Evolutionary conservation across 345 rosid genomes (phyloP).

Genomic region (Eucalyptus brandiana): DNA sequence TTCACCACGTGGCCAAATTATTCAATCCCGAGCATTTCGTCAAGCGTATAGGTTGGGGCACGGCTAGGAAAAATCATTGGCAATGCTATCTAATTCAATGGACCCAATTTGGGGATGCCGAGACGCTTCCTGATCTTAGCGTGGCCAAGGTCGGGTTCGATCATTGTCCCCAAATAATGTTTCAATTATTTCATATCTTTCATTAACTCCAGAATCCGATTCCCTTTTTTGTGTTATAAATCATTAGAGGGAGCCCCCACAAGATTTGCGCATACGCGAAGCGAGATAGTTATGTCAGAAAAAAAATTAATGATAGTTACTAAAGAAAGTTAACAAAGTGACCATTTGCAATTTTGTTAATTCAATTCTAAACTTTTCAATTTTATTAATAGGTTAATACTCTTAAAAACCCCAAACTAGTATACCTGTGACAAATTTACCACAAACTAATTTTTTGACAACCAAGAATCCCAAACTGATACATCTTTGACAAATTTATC

Average conservation of each 20-base stretch:
- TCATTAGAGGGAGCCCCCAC: not conserved
- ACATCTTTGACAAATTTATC: too few species aligned
- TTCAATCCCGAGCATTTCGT: not conserved
- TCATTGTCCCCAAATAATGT: not conserved
- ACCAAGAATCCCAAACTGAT: too few species aligned
- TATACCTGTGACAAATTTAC: too few species aligned
- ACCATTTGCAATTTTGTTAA: too few species aligned
- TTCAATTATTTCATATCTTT: not conserved
- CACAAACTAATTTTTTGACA: too few species aligned
- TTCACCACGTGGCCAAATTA: not conserved
- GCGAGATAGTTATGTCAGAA: not conserved
- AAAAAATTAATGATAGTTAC: not conserved
- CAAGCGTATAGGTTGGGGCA: not conserved
- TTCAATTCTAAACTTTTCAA: too few species aligned
- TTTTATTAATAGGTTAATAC: too few species aligned
- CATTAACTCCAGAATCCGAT: not conserved
- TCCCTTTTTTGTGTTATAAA: not conserved
- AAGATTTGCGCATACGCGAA: not conserved
- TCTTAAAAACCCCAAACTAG: too few species aligned
- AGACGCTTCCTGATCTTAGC: not conserved
- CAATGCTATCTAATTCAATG: not conserved
- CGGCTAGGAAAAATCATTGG: not conserved
- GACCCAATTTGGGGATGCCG: not conserved
- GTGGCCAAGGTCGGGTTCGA: not conserved
- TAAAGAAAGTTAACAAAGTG: not conserved